Evolutionary conservation across 305 asterid genomes (phyloP).

Genomic region (Rubia tinctorum): DNA sequence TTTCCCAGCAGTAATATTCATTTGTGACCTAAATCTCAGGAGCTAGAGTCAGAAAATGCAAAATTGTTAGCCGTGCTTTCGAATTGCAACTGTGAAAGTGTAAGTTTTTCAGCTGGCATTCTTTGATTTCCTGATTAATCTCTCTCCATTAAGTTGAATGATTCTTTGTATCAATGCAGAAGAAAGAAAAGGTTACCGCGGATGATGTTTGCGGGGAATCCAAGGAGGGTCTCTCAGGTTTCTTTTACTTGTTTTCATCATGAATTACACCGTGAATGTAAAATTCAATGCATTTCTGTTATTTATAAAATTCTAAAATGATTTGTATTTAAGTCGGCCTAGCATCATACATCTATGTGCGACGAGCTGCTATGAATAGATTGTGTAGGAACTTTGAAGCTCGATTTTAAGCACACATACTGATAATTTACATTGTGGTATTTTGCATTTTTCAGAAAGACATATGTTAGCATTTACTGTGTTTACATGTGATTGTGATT

Average conservation of each 20-base stretch:
- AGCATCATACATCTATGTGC: not conserved
- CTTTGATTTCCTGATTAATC: not conserved
- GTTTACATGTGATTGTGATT: not conserved
- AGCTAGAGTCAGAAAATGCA: slow-evolving; percentile 60
- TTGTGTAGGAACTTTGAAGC: too few species aligned
- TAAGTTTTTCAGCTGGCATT: slow-evolving; percentile 6
- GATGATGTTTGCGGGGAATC: slow-evolving; percentile 24
- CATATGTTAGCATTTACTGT: not conserved
- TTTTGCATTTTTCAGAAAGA: not conserved
- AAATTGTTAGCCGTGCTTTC: slow-evolving; percentile 46
- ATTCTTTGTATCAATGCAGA: slow-evolving; percentile 32
- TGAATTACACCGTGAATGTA: not conserved
- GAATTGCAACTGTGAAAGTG: slow-evolving; percentile 67
- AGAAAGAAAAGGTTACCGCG: slow-evolving; percentile 30
- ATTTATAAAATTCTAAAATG: not conserved
- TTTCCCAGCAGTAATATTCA: not conserved
- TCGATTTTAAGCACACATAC: not conserved
- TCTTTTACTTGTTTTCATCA: slow-evolving; percentile 26
- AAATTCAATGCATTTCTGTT: not conserved
- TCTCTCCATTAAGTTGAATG: not conserved
- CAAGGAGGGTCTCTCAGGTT: slow-evolving; percentile 53
- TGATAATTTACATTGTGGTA: not conserved
- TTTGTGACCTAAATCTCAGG: slow-evolving; percentile 36
- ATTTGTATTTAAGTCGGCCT: not conserved
- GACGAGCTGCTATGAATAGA: not conserved